phyloP scores from a whole-genome alignment of 2,329 filamentous ascomycete genomes.

The Colletotrichum nymphaeae region DNA sequence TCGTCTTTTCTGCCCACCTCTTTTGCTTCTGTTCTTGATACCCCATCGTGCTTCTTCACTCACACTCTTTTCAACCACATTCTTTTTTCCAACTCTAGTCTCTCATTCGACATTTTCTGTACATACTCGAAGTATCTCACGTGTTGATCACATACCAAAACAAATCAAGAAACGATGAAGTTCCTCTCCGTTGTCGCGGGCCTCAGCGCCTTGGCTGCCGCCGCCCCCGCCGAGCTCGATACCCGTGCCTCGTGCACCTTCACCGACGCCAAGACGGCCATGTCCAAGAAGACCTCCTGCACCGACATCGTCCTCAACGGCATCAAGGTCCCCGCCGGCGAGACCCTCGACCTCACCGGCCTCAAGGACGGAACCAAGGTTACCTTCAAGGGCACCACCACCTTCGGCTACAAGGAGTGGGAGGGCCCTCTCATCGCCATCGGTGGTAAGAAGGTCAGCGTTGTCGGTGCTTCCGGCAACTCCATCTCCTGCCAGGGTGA shows the following conservation, averaged over 20 bases:
- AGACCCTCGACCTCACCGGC: slow-evolving; percentile 67
- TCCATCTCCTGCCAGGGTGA: slow-evolving; percentile 67
- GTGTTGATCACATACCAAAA: slow-evolving; percentile 15
- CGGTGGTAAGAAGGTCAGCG: slow-evolving; percentile 65
- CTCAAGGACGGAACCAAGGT: slow-evolving; percentile 60
- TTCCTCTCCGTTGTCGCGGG: slow-evolving; percentile 36
- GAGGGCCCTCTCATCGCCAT: slow-evolving; percentile 71
- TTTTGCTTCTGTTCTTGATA: not conserved
- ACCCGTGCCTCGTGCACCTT: slow-evolving; percentile 60
- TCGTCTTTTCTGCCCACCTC: not conserved
- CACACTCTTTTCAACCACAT: slow-evolving; percentile 17
- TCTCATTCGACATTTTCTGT: slow-evolving; percentile 8
- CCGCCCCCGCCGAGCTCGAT: slow-evolving; percentile 39
- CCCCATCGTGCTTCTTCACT: slow-evolving; percentile 24
- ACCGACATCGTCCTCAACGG: slow-evolving; percentile 64
- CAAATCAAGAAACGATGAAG: slow-evolving; percentile 14
- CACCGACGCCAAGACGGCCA: slow-evolving; percentile 59
- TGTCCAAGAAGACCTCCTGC: slow-evolving; percentile 61
- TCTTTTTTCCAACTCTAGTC: slow-evolving; percentile 22
- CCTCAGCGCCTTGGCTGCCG: slow-evolving; percentile 41
- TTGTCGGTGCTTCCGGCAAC: slow-evolving; percentile 62
- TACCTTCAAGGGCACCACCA: slow-evolving; percentile 73
- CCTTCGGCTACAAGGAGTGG: slow-evolving; percentile 76
- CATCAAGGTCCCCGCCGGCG: slow-evolving; percentile 67
- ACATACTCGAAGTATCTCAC: slow-evolving; percentile 13